Percentiles rank a stretch among this genome's conserved stretches.
Conservation (phyloP, 2,329 filamentous ascomycete species). For the Alternaria angustiovoidea region DNA sequence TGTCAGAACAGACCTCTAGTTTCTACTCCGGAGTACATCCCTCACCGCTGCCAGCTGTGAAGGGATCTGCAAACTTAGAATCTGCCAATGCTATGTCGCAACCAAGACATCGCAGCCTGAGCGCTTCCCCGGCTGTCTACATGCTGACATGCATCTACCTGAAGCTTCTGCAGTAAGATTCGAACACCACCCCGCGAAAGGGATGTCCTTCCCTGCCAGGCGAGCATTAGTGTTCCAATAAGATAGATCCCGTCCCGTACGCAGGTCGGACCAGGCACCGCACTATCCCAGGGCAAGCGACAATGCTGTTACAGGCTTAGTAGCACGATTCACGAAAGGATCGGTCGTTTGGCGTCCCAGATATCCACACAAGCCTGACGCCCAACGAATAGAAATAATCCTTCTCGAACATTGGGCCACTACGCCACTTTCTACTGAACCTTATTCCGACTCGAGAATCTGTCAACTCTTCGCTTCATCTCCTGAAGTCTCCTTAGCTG, state of each 20-base stretch:
- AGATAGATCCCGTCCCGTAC: conserved; percentile 17
- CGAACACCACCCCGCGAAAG: conserved; percentile 16
- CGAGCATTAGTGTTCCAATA: conserved; percentile 6
- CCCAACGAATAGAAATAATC: conserved; percentile 6
- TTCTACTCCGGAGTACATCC: background rate
- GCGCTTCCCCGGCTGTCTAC: background rate
- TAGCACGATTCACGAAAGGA: conserved; percentile 9
- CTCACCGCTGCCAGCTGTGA: background rate
- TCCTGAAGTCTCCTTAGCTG: conserved; percentile 25
- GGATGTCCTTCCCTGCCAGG: conserved; percentile 2
- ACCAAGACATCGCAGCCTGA: background rate
- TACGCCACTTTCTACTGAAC: conserved; percentile 17
- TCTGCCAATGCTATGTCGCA: background rate
- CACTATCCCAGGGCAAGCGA: background rate
- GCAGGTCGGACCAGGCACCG: conserved; percentile 13
- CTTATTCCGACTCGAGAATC: conserved; percentile 29
- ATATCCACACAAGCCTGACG: conserved; percentile 4
- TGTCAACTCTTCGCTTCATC: conserved; percentile 21
- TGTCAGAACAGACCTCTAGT: background rate
- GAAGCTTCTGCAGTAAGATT: background rate
- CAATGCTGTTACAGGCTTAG: background rate
- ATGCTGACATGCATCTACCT: background rate
- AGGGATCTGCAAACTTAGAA: background rate
- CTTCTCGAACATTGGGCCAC: background rate
- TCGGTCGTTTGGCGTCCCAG: conserved; percentile 10